Base-by-base conservation (phyloP, 2,329 filamentous ascomycete genomes). In the Plenodomus lindquistii region DNA sequence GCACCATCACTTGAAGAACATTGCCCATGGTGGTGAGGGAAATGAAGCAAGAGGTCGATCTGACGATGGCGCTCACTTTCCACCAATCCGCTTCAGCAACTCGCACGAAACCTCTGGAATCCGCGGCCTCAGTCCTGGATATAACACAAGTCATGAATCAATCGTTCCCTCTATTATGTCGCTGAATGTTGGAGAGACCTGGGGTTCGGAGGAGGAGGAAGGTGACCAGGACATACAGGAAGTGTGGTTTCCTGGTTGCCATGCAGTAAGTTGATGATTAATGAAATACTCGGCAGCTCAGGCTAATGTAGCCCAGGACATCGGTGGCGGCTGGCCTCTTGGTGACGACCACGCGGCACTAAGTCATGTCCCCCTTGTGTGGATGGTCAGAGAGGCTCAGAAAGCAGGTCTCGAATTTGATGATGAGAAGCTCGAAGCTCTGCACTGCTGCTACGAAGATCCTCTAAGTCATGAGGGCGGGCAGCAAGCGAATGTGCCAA, bases 191-290 rank as follows among this genome's bases (percentile, higher is more conserved):
- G 52, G 63, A 2, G 55, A 60, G 13, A 59, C 60, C 2, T 51
- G 52, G 40, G 48, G 63, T 16, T 60, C 59, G 20, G 63, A 66
- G 20, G 64, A 67, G 13, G 70, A 76, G 0, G 74, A 77, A 5
- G 75, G 75, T 0, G 77, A 79, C 1, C 88, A 92, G 62, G 87
- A 93, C 57, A 87, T 93, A 40, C 82, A 89, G 50, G 89, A 94
- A 62, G 81, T 93, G 1, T 89, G 87, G 86, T 94, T 94, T 61
- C 79, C 88, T 0, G 89, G 89, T 8, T 85, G 86, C 10, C 89
- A 95, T 54, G 89, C 84, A 1, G 71, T 73, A 54, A 58, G 67
- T 62, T 2, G 15, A 13, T 11, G n/a, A 3, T 19, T 13, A 20
- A 13, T 17, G 16, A 21, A 16, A 18, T 2, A 31, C 13, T 11